Base-by-base conservation (phyloP, 495 filamentous ascomycete genomes). In the Aspergillus affinis region DNA sequence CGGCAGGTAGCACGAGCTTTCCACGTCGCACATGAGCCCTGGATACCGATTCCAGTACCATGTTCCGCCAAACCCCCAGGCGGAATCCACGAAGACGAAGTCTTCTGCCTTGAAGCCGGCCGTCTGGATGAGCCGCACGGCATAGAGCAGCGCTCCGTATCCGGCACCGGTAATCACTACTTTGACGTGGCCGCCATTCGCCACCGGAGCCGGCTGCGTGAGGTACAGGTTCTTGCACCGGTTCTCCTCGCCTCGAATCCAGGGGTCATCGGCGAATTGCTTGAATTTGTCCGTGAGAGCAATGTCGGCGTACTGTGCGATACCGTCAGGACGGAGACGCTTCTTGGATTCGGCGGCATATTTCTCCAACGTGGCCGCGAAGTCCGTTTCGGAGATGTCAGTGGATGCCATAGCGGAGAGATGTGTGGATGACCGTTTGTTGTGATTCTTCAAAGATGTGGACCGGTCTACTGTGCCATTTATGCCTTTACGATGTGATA, bases 41-140 rank as follows among this genome's bases (percentile, higher is more conserved):
- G 75, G 75, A 27, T 75, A 76, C 19, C 62, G 64, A 49, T 78
- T 75, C 72, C 69, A 76, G 63, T 77, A 78, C 82, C 79, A 84
- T 12, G 79, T 81, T 0, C 83, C 83, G 1, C 83, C 83, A 48
- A 82, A 74, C 4, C 73, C 78, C 27, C 69, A 70, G 1, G 76
- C 82, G n/a, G 71, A 63, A 60, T 86, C 83, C 51, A 82, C 64
- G 6, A 83, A 64, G 1, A 72, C 69, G n/a, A 87, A 75, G 20
- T 86, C 80, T 1, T 79, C 66, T 0, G 54, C 19, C 0, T 7
- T 41, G 15, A 50, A 62, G 36, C 17, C 45, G 6, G 32, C 63
- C 0, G 61, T 29, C 26, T 60, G 23, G 19, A 65, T 26, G 20
- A 65, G 50, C 1, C 63, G 59, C 0, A 60, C 53, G 2, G 63